phyloP scores from a whole-genome alignment of 2,329 filamentous ascomycete genomes.

The Penicillium olsonii region DNA sequence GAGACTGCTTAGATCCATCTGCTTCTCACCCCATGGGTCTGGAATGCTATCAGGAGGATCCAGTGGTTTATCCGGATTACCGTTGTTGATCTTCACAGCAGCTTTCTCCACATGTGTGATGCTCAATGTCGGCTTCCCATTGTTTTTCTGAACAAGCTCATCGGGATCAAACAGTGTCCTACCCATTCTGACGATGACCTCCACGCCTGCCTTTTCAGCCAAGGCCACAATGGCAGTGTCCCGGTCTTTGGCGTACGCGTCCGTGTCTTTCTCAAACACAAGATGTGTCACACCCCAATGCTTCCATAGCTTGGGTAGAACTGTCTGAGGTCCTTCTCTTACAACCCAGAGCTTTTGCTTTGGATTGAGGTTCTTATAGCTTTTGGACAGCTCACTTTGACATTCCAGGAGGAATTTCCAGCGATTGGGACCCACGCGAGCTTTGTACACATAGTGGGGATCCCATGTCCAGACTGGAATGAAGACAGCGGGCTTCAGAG shows the following conservation, averaged over 20 bases:
- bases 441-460: constrained; percentile 74
- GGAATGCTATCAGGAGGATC: constrained; percentile 62
- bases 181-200: constrained; percentile 65
- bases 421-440: constrained; percentile 69
- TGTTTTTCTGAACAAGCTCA: constrained; percentile 64
- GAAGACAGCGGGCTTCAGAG: constrained; percentile 66
- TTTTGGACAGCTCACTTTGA: constrained; percentile 67
- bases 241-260: constrained; percentile 67
- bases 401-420: constrained; percentile 78
- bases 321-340: constrained; percentile 69
- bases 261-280: constrained; percentile 78
- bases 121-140: constrained; percentile 73
- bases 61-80: constrained; percentile 62
- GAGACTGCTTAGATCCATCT: constrained; percentile 58
- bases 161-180: constrained; percentile 75
- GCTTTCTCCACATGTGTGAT: constrained; percentile 67
- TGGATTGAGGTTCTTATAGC: constrained; percentile 68
- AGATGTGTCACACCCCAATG: constrained; percentile 74
- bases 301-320: constrained; percentile 72
- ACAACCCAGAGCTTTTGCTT: constrained; percentile 72
- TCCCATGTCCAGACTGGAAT: constrained; percentile 82
- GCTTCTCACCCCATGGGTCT: constrained; percentile 55
- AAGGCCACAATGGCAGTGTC: constrained; percentile 61
- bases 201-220: constrained; percentile 66
- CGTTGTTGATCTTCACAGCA: constrained; percentile 58